A percentile compares a stretch with the other conserved stretches of the same genome.
phyloP scores from a whole-genome alignment of 305 asterid species.

The Andrographis paniculata region DNA sequence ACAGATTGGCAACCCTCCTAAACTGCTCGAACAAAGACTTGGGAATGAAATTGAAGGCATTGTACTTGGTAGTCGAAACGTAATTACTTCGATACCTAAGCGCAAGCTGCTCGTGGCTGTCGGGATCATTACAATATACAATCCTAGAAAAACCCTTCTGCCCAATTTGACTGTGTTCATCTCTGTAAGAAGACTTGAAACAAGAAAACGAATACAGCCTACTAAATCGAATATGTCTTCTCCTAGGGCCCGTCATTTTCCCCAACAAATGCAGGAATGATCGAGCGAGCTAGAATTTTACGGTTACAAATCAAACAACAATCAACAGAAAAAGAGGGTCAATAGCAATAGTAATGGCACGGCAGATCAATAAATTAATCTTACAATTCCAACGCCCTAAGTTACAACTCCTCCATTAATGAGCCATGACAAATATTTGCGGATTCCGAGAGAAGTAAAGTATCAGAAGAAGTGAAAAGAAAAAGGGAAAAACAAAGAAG shows the following conservation, averaged over 20 bases:
- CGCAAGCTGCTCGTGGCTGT: conserved; percentile 46
- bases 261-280: neutral
- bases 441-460: conserved; percentile 15
- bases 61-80: conserved; percentile 93
- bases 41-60: conserved; percentile 67
- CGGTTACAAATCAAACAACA: neutral
- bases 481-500: too few relatives aligned
- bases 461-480: neutral
- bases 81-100: conserved; percentile 58
- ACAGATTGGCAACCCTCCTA: conserved; percentile 91
- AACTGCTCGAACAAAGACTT: conserved; percentile 96
- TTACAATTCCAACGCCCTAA: neutral
- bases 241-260: conserved; percentile 33
- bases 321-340: neutral
- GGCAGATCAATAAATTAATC: conserved; percentile 6
- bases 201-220: conserved; percentile 74
- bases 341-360: neutral
- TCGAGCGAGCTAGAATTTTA: neutral
- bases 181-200: conserved; percentile 37
- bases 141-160: conserved; percentile 75
- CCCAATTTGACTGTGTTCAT: conserved; percentile 79
- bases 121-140: conserved; percentile 84
- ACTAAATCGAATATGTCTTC: conserved; percentile 43
- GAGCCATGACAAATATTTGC: conserved; percentile 12
- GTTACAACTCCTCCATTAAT: conserved; percentile 4